Evolutionary conservation across 176 grass and related monocot genomes (phyloP), one percentile per base, ranked within the genome.

Genomic region (Aegilops speltoides): DNA sequence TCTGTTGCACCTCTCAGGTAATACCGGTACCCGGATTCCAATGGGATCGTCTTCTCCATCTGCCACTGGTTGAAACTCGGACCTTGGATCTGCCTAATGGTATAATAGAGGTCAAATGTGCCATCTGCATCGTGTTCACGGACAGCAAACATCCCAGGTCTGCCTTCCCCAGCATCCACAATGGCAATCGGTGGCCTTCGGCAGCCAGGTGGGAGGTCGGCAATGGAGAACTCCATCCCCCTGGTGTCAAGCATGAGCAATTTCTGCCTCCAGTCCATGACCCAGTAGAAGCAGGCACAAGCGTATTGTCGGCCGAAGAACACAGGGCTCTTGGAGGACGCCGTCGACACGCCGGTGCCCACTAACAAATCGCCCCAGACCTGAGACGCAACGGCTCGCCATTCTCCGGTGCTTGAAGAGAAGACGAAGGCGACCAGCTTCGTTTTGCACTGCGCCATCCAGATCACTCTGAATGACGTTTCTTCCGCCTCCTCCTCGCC

Each of bases 221-320:
- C 73, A 10, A 86, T 66, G 56, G 84, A 90, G 79, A 90, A 86
- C 43, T 86, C 84, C 88, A 90, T 79, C 38, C n/a, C 72, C 12
- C 7, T 10, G 8, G 73, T 56, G 65, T 90, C 64, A 13, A 87
- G 79, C 80, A 79, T 76, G 1, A 90, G 89, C 1, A 90, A 16
- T 22, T 64, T 83, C 3, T 86, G 14, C 2, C 66, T 69, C 79
- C 29, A 33, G 54, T 81, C 77, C 82, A 87, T 79, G 2, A 79
- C 14, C 84, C 80, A 90, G 22, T 74, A 90, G 84, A 90, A 83
- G 78, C 74, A 79, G 6, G 66, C 66, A 11, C 24, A 63, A 3
- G 89, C 74, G 20, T 74, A 82, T 1, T 83, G 84, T 23, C 84
- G 79, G 0, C 54, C 23, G 73, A 32, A 50, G 29, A 86, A 83